Conservation (phyloP, 306 rosid genomes). For the Mimosa pudica region DNA sequence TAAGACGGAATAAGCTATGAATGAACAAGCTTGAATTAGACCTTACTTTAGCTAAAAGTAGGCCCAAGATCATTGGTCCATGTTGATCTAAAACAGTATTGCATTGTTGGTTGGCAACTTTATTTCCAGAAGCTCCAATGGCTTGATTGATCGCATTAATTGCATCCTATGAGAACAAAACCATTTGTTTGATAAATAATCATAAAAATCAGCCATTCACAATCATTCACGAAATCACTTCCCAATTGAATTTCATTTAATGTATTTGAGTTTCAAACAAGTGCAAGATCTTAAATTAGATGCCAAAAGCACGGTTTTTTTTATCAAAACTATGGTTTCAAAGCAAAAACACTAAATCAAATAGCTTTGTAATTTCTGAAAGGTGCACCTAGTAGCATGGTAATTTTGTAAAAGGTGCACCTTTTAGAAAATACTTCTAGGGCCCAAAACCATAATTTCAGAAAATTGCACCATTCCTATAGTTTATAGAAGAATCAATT, state of each 20-base stretch:
- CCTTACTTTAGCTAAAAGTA: conserved; percentile 74
- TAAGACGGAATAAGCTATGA: conserved; percentile 23
- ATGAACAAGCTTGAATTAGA: conserved; percentile 25
- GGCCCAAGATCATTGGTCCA: conserved; percentile 68
- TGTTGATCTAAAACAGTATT: conserved; percentile 70
- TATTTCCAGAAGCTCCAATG: conserved; percentile 80
- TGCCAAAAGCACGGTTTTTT: too few species aligned
- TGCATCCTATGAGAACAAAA: conserved; percentile 50
- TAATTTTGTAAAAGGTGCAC: too few species aligned
- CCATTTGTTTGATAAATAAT: conserved; percentile 20
- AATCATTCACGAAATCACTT: neutral
- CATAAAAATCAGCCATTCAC: neutral
- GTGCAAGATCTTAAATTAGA: neutral
- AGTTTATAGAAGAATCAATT: too few species aligned
- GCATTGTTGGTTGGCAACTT: conserved; percentile 73
- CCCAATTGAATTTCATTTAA: neutral
- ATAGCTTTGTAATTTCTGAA: too few species aligned
- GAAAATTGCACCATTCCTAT: too few species aligned
- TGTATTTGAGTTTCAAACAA: neutral
- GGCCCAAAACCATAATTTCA: too few species aligned
- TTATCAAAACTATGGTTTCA: too few species aligned
- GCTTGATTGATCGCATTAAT: conserved; percentile 77
- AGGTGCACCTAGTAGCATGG: too few species aligned
- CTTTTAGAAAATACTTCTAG: too few species aligned
- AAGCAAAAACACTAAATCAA: too few species aligned